A percentile compares a stretch with the other conserved stretches of the same genome.
Evolutionary conservation across 2,329 filamentous ascomycete genomes (phyloP).

Genomic region (Exophiala sp.): DNA sequence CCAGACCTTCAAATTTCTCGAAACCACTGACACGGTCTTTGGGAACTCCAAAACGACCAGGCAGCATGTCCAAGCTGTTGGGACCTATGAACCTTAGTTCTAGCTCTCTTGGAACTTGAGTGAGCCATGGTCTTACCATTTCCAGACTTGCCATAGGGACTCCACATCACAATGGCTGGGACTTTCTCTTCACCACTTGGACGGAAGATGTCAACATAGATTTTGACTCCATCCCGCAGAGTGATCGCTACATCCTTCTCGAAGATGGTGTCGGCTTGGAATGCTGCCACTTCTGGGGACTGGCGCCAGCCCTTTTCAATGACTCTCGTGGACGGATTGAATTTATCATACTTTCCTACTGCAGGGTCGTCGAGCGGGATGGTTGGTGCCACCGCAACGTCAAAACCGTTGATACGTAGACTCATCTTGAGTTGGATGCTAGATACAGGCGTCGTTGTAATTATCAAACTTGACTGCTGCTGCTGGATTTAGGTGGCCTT

Average conservation of each 20-base stretch:
- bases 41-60: conserved; percentile 2
- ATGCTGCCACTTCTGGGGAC: neutral
- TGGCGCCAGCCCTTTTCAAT: neutral
- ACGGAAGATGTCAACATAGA: conserved; percentile 33
- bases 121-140: conserved; percentile 7
- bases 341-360: neutral
- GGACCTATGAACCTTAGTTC: neutral
- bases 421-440: too few relatives aligned
- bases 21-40: conserved; percentile 5
- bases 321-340: neutral
- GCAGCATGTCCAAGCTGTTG: conserved; percentile 3
- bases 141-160: conserved; percentile 33
- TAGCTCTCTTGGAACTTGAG: too few relatives aligned
- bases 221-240: conserved; percentile 30
- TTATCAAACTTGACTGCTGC: too few relatives aligned
- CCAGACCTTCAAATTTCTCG: conserved; percentile 28
- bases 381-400: too few relatives aligned
- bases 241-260: conserved; percentile 30
- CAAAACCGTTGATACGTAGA: too few relatives aligned
- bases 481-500: too few relatives aligned
- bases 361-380: too few relatives aligned
- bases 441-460: too few relatives aligned
- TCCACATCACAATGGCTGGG: conserved; percentile 31
- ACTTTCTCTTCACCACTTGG: conserved; percentile 21
- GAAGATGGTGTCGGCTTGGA: conserved; percentile 20